Conservation (phyloP, 2,329 filamentous ascomycete genomes). For the Fusarium agapanthi region DNA sequence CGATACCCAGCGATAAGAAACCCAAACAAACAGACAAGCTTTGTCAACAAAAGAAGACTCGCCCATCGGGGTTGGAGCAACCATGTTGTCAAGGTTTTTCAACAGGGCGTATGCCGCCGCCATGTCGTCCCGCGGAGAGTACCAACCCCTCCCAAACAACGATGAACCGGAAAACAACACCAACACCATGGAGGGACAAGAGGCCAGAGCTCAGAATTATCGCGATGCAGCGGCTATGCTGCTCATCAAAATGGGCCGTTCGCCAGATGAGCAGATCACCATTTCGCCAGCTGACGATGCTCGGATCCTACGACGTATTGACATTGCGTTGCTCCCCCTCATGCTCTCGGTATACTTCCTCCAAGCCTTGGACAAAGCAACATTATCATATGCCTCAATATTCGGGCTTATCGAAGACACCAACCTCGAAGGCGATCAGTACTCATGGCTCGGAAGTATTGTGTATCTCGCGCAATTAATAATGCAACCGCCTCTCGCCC, state of each 20-base stretch:
- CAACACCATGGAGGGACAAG: constrained; percentile 4
- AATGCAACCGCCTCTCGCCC: constrained; percentile 64
- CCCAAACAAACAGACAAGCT: background rate
- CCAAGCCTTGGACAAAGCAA: constrained; percentile 70
- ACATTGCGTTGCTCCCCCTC: constrained; percentile 52
- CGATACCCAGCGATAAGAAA: background rate
- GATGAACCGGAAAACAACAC: constrained; percentile 21
- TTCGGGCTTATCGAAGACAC: constrained; percentile 70
- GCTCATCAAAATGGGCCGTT: constrained; percentile 52
- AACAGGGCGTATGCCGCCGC: background rate
- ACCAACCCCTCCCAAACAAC: constrained; percentile 39
- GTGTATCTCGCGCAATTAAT: constrained; percentile 68
- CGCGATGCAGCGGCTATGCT: constrained; percentile 58
- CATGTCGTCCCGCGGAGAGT: constrained; percentile 13
- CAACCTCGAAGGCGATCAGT: constrained; percentile 63
- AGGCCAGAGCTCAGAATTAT: constrained; percentile 4
- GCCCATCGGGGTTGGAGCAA: constrained; percentile 13
- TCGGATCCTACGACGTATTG: constrained; percentile 51
- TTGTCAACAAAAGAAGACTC: constrained; percentile 12
- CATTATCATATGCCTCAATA: constrained; percentile 68
- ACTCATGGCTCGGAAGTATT: constrained; percentile 69
- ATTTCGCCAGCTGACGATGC: constrained; percentile 48
- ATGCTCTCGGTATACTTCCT: constrained; percentile 70
- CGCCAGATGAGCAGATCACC: constrained; percentile 45
- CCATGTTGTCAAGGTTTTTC: constrained; percentile 35